These are phyloP conservation scores for Escallonia herrerae DNA, from an alignment of 129 eudicot species.

Conservation along the genomic window DNA sequence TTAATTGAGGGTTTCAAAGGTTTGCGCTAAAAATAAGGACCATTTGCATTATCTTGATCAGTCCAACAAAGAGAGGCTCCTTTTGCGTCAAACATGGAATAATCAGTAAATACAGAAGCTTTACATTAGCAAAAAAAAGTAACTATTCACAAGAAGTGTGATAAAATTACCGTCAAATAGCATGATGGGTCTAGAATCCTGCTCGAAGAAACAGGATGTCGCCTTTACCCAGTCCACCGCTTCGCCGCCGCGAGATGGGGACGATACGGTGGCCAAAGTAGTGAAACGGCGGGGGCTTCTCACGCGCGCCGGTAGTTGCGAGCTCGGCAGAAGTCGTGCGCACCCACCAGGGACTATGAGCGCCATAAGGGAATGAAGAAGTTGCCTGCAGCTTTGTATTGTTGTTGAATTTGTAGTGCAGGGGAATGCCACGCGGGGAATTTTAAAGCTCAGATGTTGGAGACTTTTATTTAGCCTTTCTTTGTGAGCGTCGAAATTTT, in stretches of 20 bases:
- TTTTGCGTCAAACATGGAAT: no score
- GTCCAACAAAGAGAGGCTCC: no score
- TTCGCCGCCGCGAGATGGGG: constrained; percentile 34
- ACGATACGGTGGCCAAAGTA: constrained; percentile 30
- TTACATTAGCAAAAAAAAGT: no score
- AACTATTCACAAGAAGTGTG: no score
- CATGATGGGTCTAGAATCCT: constrained; percentile 88
- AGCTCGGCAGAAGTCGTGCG: constrained; percentile 2
- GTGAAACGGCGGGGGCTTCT: constrained; percentile 19
- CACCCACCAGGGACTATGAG: constrained; percentile 26
- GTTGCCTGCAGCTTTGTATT: background rate
- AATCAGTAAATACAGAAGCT: no score
- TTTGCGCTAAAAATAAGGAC: no score
- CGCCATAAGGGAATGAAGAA: constrained; percentile 18
- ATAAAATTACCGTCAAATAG: constrained; percentile 62
- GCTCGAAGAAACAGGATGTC: constrained; percentile 65
- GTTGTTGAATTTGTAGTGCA: background rate
- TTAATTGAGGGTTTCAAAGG: no score
- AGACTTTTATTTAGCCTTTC: no score
- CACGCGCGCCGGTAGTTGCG: constrained; percentile 14
- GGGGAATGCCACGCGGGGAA: constrained; percentile 8
- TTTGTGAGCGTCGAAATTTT: background rate
- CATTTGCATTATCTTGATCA: no score
- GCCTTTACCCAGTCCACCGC: constrained; percentile 54
- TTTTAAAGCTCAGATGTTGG: background rate